Evolutionary conservation across 164 flowering plant species (phyloP), one percentile per base, ranked within the genome.

Genomic region (Kingdonia uniflora): DNA sequence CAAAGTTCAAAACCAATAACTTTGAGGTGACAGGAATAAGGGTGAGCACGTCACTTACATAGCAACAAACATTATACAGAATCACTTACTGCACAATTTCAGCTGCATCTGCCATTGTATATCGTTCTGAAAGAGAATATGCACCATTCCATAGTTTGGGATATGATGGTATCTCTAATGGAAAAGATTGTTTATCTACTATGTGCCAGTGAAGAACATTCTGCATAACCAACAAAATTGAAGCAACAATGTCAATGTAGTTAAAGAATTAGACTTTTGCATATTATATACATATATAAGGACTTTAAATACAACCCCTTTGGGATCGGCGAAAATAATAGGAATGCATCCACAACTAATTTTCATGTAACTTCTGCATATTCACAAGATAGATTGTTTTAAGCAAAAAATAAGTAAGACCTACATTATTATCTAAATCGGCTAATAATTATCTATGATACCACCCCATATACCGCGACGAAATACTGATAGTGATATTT

Each of bases 201-300:
- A 85, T 84, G 68, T 89, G 97, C 97, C 97, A 89, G 57, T 89
- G 97, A 65, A 89, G 71, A 48, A 89, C 95, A 71, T 89, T 89
- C 94, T 86, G 78, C 55, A 59, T 14, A 26, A 57, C 46, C 58
- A 19, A 11, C 42, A 59, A 60, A 19, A 6, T 20, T 8, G 26
- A 56, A 21, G 47, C 19, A 6, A 25, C 19, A 23, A 45, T 50
- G 39, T 46, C 25, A 21, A 51, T 10, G 35, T 8, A 29, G 35
- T 8, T 3, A 29, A 29, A 29, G 4, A 29, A 29, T 29, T 29
- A 29, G 8, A 29, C 35, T 29, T 29, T 3, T 29, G 4, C 35
- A 29, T 29, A 29, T 8, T 29, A 29, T 29, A 8, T 29, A 29
- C 35, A 29, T 29, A 29, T 29, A 29, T 29, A 29, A 29, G 35